Base-by-base conservation (phyloP, 768 basidiomycete genomes). In the Naematelia encephala region DNA sequence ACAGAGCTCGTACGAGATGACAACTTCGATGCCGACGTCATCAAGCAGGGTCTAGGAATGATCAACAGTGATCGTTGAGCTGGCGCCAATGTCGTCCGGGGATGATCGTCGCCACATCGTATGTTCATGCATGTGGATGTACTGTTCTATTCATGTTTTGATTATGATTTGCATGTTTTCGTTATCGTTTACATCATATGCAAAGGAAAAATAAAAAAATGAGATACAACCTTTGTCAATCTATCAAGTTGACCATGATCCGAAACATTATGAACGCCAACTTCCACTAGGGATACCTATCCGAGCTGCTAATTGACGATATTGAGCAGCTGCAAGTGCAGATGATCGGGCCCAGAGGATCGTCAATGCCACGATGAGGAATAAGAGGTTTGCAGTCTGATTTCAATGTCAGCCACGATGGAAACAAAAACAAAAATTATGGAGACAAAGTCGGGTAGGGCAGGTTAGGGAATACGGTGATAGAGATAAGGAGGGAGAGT, bases 261-360 rank as follows among this genome's bases (percentile, higher is more conserved):
- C 34, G 34, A 16, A 8, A 16, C 34, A 39, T 39, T 29, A 61
- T 42, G 61, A 49, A 25, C 57, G 46, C 53, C 61, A 59, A 12
- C 52, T 43, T 4, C 57, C 57, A 14, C 64, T 54, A 12, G 68
- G 71, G 34, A 90, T 78, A 0, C 91, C 91, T 58, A 96, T 94
- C 63, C 91, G 81, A 11, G 88, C 91, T 49, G 90, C 91, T 34
- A 96, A 79, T 72, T 87, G 84, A 58, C 88, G 81, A 53, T 90
- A 89, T 55, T 91, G 90, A 62, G 86, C 79, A 22, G 85, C 81
- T 49, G 87, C 85, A 59, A 90, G 77, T 64, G 84, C 81, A 63
- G 83, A 84, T 45, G 87, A 85, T 47, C 91, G 82, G 56, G 85
- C 81, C 52, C 89, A 81, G 34, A 91, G 81, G 16, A 91, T 77